Evolutionary conservation across 352 stramenopile genomes (phyloP).

Genomic region (Phytophthora sansomeana): DNA sequence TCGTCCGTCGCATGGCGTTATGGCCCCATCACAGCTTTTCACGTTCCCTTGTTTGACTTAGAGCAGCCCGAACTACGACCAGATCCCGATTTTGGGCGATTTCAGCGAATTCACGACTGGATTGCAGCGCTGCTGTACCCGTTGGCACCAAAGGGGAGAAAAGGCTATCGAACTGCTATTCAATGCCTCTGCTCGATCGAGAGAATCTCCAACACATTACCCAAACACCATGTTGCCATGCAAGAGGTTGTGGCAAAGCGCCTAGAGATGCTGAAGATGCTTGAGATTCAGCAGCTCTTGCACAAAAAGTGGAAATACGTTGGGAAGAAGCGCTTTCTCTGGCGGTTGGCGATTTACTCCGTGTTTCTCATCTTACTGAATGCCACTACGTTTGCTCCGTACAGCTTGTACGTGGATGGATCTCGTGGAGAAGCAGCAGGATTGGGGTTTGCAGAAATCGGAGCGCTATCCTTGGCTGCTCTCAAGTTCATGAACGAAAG

Average conservation of each 20-base stretch:
- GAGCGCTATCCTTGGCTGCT: conserved; percentile 36
- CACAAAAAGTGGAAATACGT: conserved; percentile 78
- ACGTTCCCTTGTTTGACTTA: conserved; percentile 61
- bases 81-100: conserved; percentile 25
- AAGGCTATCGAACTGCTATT: conserved; percentile 54
- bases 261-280: conserved; percentile 63
- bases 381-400: conserved; percentile 51
- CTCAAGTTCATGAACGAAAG: conserved; percentile 65
- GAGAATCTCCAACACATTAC: conserved; percentile 51
- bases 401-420: conserved; percentile 41
- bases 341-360: conserved; percentile 43
- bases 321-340: conserved; percentile 53
- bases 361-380: conserved; percentile 58
- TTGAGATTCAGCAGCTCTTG: conserved; percentile 59
- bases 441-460: conserved; percentile 44
- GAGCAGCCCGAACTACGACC: conserved; percentile 51
- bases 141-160: conserved; percentile 44
- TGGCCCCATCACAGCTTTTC: conserved; percentile 60
- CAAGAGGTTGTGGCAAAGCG: conserved; percentile 45
- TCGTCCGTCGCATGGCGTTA: conserved; percentile 62
- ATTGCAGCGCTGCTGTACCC: conserved; percentile 35
- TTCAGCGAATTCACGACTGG: conserved; percentile 33
- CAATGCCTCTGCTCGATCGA: conserved; percentile 68
- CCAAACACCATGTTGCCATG: conserved; percentile 23
- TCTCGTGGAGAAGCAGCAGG: conserved; percentile 21